Conservation (phyloP, 2,329 filamentous ascomycete species). For the Epichloe festucae region DNA sequence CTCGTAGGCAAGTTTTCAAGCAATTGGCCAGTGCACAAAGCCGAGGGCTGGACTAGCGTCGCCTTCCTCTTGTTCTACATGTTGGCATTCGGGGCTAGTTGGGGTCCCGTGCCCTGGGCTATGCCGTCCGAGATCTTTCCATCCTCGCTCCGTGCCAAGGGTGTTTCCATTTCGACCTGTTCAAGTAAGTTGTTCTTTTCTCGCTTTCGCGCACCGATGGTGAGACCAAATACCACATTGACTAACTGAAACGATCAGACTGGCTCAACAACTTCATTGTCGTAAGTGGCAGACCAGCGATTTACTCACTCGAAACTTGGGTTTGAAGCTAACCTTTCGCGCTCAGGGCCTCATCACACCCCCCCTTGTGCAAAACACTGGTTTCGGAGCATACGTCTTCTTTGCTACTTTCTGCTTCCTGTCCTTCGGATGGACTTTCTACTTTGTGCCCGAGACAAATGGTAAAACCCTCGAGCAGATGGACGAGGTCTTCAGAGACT, state of each 20-base stretch:
- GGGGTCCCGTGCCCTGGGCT: conserved; percentile 38
- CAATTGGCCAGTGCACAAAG: conserved; percentile 14
- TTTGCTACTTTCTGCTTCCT: conserved; percentile 46
- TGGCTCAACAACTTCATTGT: conserved; percentile 54
- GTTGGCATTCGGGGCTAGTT: conserved; percentile 44
- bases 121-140: conserved; percentile 48
- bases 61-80: conserved; percentile 37
- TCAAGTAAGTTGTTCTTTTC: conserved; percentile 22
- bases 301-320: no score
- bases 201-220: background rate
- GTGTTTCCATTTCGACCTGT: conserved; percentile 44
- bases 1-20: conserved; percentile 14
- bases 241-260: conserved; percentile 14
- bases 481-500: conserved; percentile 25
- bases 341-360: conserved; percentile 39
- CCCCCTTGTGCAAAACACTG: conserved; percentile 38
- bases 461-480: conserved; percentile 41
- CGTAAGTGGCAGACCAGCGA: conserved; percentile 4
- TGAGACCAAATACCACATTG: no score
- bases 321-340: no score
- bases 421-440: conserved; percentile 36
- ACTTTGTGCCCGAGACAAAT: conserved; percentile 45
- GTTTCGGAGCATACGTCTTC: conserved; percentile 41
- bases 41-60: conserved; percentile 17
- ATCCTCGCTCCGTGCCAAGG: conserved; percentile 47